Conservation (phyloP, 257 asterid genomes). For the Paulownia fortunei region DNA sequence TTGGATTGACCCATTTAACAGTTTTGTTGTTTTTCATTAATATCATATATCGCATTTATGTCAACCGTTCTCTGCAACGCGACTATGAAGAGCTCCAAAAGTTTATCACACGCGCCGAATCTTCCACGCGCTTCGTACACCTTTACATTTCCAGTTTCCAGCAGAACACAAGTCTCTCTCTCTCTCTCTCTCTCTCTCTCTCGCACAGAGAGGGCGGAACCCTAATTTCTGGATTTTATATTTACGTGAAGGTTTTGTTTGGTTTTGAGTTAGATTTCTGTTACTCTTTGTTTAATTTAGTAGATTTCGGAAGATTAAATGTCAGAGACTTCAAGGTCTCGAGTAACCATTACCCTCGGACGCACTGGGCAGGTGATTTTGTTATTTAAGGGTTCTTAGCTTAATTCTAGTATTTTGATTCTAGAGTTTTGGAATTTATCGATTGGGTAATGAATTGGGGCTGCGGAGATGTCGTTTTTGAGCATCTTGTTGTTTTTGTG, state of each 20-base stretch:
- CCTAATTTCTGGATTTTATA: slow-evolving; percentile 35
- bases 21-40: background rate
- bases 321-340: slow-evolving; percentile 80
- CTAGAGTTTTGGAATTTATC: background rate
- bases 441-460: background rate
- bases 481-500: background rate
- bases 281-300: slow-evolving; percentile 22
- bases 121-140: slow-evolving; percentile 30
- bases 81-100: background rate
- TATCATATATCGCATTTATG: background rate
- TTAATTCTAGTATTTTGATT: background rate
- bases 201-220: slow-evolving; percentile 26
- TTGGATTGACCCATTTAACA: background rate
- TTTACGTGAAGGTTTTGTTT: background rate
- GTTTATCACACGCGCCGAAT: slow-evolving; percentile 28
- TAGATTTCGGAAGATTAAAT: slow-evolving; percentile 47
- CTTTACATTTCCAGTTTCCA: slow-evolving; percentile 6
- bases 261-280: background rate
- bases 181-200: slow-evolving; percentile 7
- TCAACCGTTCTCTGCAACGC: background rate
- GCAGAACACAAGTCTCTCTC: slow-evolving; percentile 2
- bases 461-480: background rate
- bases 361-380: slow-evolving; percentile 73
- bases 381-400: background rate
- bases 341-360: slow-evolving; percentile 88